phyloP scores from a whole-genome alignment of 2,329 filamentous ascomycete genomes.

The Neonectria sp. region DNA sequence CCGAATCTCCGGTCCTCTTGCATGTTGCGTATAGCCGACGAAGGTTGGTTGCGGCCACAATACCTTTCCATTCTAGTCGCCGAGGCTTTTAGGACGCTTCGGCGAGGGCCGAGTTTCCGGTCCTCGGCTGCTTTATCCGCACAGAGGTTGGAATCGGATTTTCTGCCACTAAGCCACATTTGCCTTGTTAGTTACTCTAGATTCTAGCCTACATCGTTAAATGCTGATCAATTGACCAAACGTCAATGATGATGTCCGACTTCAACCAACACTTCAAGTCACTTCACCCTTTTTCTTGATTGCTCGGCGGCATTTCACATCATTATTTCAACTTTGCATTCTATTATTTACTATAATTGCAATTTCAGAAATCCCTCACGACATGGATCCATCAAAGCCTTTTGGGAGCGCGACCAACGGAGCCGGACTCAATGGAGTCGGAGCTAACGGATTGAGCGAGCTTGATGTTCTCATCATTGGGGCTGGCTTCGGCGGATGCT shows the following conservation, averaged over 20 bases:
- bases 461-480: constrained; percentile 30
- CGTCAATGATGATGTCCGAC: not conserved
- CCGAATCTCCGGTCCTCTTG: no score
- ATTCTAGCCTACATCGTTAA: not conserved
- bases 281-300: not conserved
- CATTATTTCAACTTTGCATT: not conserved
- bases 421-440: no score
- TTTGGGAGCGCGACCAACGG: not conserved
- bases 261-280: not conserved
- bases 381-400: constrained; percentile 2
- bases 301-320: not conserved
- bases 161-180: no score
- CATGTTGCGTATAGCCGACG: not conserved
- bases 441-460: not conserved
- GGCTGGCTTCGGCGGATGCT: constrained; percentile 26
- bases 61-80: not conserved
- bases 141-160: not conserved
- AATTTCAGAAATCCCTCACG: not conserved
- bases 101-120: constrained; percentile 24
- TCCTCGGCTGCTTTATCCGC: constrained; percentile 13
- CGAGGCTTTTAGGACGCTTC: not conserved
- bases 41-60: not conserved
- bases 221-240: not conserved
- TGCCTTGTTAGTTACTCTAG: no score
- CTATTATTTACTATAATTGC: not conserved